These are phyloP conservation scores for Thielaviopsis populi DNA, from an alignment of 2,329 filamentous ascomycete genomes.

Conservation along the genomic window DNA sequence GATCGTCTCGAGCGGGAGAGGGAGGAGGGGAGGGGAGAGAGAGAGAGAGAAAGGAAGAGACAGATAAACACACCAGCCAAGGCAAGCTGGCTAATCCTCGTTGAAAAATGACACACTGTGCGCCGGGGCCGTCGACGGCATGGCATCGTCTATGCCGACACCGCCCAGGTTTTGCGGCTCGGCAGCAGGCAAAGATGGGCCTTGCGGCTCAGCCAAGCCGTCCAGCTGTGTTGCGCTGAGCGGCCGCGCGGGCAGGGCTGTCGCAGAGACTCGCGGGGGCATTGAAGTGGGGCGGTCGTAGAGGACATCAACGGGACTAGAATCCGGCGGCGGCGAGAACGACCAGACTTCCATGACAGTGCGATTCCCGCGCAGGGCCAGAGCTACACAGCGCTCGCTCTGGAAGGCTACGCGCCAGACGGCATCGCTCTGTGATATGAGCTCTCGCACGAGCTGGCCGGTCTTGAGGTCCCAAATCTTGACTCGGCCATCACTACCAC, in stretches of 20 bases:
- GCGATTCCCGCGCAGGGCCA: conserved; percentile 68
- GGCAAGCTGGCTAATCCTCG: conserved; percentile 3
- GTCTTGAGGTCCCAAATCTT: conserved; percentile 97
- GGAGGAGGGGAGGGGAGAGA: background rate
- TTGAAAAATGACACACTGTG: conserved; percentile 23
- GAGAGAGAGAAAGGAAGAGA: background rate
- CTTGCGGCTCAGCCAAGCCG: conserved; percentile 22
- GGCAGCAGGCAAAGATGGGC: background rate
- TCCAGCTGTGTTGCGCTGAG: conserved; percentile 36
- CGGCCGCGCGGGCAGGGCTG: conserved; percentile 34
- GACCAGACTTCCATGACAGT: conserved; percentile 99
- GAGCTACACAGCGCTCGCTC: conserved; percentile 92
- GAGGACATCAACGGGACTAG: conserved; percentile 43
- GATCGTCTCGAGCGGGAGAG: background rate
- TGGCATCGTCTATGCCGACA: conserved; percentile 42
- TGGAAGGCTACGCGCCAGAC: conserved; percentile 98
- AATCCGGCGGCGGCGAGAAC: conserved; percentile 53
- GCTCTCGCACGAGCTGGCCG: conserved; percentile 75
- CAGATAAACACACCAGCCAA: background rate
- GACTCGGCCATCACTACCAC: conserved; percentile 90
- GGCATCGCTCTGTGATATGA: conserved; percentile 81
- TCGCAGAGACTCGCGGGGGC: conserved; percentile 30
- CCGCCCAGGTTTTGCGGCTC: conserved; percentile 26
- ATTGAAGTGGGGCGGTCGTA: conserved; percentile 39
- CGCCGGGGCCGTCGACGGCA: conserved; percentile 39